Evolutionary conservation across 2,329 filamentous ascomycete genomes (phyloP).

Genomic region (Sclerotinia subarctica): DNA sequence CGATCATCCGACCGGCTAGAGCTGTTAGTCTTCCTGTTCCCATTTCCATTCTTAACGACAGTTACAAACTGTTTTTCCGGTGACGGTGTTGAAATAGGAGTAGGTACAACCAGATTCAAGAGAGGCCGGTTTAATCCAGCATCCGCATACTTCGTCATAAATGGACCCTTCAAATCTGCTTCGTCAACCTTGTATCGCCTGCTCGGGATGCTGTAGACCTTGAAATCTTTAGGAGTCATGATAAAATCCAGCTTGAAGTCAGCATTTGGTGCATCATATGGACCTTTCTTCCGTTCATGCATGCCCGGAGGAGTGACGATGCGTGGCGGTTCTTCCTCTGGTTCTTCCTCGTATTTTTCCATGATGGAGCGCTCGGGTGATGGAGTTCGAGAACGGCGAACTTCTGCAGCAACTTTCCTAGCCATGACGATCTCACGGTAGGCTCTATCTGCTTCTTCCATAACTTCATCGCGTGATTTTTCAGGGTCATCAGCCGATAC

Average conservation of each 20-base stretch:
- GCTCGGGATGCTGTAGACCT: conserved; percentile 37
- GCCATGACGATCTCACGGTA: conserved; percentile 56
- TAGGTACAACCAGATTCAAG: conserved; percentile 60
- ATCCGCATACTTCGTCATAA: conserved; percentile 32
- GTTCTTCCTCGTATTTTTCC: conserved; percentile 48
- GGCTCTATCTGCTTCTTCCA: conserved; percentile 55
- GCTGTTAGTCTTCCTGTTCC: conserved; percentile 18
- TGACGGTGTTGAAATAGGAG: conserved; percentile 52
- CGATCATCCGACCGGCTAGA: conserved; percentile 22
- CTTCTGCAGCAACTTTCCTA: conserved; percentile 50
- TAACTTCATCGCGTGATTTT: conserved; percentile 45
- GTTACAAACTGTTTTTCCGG: conserved; percentile 42
- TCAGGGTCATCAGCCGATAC: conserved; percentile 21
- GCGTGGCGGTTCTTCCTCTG: conserved; percentile 41
- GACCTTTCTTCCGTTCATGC: conserved; percentile 47
- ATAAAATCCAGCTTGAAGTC: conserved; percentile 61
- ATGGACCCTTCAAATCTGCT: conserved; percentile 28
- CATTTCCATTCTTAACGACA: conserved; percentile 1
- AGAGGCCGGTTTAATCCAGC: conserved; percentile 45
- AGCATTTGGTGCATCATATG: conserved; percentile 58
- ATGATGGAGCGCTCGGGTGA: conserved; percentile 54
- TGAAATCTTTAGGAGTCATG: conserved; percentile 52
- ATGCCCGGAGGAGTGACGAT: conserved; percentile 56
- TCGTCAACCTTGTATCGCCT: conserved; percentile 42
- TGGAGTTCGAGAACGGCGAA: conserved; percentile 51